Base-by-base conservation (phyloP, 1,284 basidiomycete species). In the Golubevia sp. region DNA sequence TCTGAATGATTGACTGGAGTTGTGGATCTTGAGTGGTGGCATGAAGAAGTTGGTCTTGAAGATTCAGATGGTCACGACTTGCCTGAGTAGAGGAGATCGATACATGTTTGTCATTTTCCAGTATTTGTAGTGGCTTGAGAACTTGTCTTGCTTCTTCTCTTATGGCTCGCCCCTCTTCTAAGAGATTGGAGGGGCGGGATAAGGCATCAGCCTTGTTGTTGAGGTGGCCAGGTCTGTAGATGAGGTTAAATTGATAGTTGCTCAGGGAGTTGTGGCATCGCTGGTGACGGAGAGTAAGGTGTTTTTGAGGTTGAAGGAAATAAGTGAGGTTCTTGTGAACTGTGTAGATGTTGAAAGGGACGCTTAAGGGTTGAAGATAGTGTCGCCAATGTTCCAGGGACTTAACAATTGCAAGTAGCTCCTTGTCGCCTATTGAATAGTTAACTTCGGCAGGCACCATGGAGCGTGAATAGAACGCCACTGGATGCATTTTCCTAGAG, bases 341-440 rank as follows among this genome's bases (percentile, higher is more conserved):
- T 0, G 66, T 61, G 49, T 57, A 24, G 49, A 61, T 56, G 2
- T 24, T 48, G 26, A 64, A 34, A 38, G 50, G 54, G 2, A 30
- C 8, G 2, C 49, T 50, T 6, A 55, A 24, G 15, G 58, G 60
- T n/a, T 55, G 49, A 3, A 61, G 56, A 27, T 57, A 51, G 24
- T 67, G 65, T 13, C 49, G 44, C 61, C 62, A 61, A 13, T 54
- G 21, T 1, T 4, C 21, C 4, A 63, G 38, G 18, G 57, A 25
- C 7, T 49, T 57, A 0, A 66, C 63, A 3, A 65, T 56, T 1
- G 63, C 61, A 3, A 65, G 61, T 15, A 65, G 55, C 50, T 65
- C 63, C 44, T 65, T 63, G 55, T 65, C 56, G 38, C 61, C 60
- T 11, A 63, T 66, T 27, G 61, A 55, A 38, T 63, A 65, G 52